Percentiles rank a stretch among this genome's conserved stretches.
phyloP scores from a whole-genome alignment of 1,284 basidiomycete species.

The Crepidotus sp. region DNA sequence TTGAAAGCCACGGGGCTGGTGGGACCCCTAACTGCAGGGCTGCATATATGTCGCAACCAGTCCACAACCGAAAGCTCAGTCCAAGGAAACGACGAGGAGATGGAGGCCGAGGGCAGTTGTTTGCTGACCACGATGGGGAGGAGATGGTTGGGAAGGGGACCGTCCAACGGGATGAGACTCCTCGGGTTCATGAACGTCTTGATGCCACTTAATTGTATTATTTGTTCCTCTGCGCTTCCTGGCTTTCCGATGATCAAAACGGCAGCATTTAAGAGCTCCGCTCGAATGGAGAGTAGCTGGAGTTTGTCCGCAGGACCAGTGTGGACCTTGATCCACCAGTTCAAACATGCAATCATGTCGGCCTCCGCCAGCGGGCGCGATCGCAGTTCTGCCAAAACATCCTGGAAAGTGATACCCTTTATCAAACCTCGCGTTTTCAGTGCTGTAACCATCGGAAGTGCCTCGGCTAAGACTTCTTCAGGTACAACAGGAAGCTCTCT shows the following conservation, averaged over 20 bases:
- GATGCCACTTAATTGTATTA: conserved; percentile 65
- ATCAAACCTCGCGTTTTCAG: conserved; percentile 66
- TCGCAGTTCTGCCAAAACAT: conserved; percentile 78
- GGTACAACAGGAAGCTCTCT: conserved; percentile 76
- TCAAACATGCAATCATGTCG: conserved; percentile 78
- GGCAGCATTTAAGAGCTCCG: conserved; percentile 62
- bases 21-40: conserved; percentile 33
- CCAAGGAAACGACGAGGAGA: conserved; percentile 70
- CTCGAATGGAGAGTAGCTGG: conserved; percentile 38
- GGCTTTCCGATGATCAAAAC: conserved; percentile 43
- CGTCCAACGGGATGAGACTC: conserved; percentile 68
- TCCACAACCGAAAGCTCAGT: conserved; percentile 68
- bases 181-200: conserved; percentile 70
- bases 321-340: conserved; percentile 71
- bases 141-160: conserved; percentile 74
- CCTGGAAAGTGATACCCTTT: conserved; percentile 77
- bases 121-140: conserved; percentile 68
- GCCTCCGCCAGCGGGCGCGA: conserved; percentile 61
- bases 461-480: conserved; percentile 54
- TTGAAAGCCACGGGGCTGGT: conserved; percentile 47
- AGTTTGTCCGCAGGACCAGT: conserved; percentile 45
- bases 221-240: conserved; percentile 35
- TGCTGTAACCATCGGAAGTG: conserved; percentile 54
- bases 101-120: conserved; percentile 47
- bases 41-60: conserved; percentile 69